Evolutionary conservation across 129 eudicot species (phyloP), one percentile per base, ranked within the genome.

Genomic region (Deinandra increscens): DNA sequence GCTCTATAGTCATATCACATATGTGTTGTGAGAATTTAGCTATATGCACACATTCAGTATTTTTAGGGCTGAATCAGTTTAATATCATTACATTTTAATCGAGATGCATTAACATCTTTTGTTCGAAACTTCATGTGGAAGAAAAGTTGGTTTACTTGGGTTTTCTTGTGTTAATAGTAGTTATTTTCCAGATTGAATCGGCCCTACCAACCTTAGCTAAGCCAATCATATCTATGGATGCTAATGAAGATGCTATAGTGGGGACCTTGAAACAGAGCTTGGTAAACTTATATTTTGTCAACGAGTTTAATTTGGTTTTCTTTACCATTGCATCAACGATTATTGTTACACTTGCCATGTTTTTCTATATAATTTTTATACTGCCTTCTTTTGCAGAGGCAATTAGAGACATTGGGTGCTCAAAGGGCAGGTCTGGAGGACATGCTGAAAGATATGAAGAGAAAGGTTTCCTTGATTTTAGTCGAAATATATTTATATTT

Each of bases 401-500:
- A 93, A 70, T 80, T 93, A 85, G 99, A 93, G 83, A 85, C 82
- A 66, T 81, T 93, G 54, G 99, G 99, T 49, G 85, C 97, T 56
- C 92, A 93, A 71, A 79, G 99, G 71, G 99, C 99, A 51, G 97
- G 99, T 20, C 84, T 93, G 82, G 99, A 93, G 73, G 99, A 94
- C 84, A 89, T 89, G 99, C 81, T 94, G 56, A 94, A 94, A 87
- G 99, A 94, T 78, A 94, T 87, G 97, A 94, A 87, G 79, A 81
- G 95, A 73, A 94, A 94, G 95, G 99, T 89, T 63, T 56, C 19
- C 19, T 58, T 58, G 13, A 12, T 58, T 58, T 10, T 22, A 26
- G 18, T 29, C 4, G 4, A 4, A 0, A 12, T 5, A 2, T 31
- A 29, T 13, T 29, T 14, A 55, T 4, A 17, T 46, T 0, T 11